These are phyloP conservation scores for Rhizophagus sp. DNA, from an alignment of 192 early-diverging fungal genomes.

Conservation along the genomic window DNA sequence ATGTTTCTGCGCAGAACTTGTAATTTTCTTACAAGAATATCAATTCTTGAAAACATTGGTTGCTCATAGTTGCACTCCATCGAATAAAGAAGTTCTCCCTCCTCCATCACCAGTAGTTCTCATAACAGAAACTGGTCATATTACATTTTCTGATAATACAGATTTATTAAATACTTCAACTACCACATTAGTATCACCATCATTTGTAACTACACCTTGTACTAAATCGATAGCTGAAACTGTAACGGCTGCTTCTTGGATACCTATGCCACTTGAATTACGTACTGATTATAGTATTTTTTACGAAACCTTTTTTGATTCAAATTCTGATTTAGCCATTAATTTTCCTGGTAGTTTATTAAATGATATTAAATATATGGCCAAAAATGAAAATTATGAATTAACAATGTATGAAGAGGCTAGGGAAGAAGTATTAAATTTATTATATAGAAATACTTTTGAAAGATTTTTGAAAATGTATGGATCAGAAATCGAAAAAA, in stretches of 20 bases:
- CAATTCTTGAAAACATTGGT: conserved; percentile 31
- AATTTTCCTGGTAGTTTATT: conserved; percentile 21
- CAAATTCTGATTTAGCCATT: conserved; percentile 25
- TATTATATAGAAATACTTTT: conserved; percentile 32
- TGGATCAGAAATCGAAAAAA: background rate
- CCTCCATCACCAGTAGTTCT: background rate
- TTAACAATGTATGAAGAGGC: conserved; percentile 22
- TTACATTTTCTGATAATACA: background rate
- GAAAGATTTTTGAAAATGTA: conserved; percentile 22
- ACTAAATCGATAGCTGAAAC: conserved; percentile 26
- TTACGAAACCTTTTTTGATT: conserved; percentile 17
- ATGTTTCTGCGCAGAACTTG: conserved; percentile 39
- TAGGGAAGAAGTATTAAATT: conserved; percentile 14
- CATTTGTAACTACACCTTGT: conserved; percentile 15
- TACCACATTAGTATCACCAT: background rate
- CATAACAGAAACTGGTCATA: background rate
- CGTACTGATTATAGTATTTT: conserved; percentile 1
- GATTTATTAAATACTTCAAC: background rate
- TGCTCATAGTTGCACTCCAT: conserved; percentile 9
- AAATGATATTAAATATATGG: background rate
- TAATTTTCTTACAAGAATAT: conserved; percentile 38
- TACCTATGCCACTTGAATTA: conserved; percentile 21
- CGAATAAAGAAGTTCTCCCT: background rate
- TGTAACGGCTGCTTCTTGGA: conserved; percentile 7
- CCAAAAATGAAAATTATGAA: conserved; percentile 6